A percentile compares a stretch with the other conserved stretches of the same genome.
Evolutionary conservation across 2,329 filamentous ascomycete species (phyloP).

Genomic region (Aspergillus niger): DNA sequence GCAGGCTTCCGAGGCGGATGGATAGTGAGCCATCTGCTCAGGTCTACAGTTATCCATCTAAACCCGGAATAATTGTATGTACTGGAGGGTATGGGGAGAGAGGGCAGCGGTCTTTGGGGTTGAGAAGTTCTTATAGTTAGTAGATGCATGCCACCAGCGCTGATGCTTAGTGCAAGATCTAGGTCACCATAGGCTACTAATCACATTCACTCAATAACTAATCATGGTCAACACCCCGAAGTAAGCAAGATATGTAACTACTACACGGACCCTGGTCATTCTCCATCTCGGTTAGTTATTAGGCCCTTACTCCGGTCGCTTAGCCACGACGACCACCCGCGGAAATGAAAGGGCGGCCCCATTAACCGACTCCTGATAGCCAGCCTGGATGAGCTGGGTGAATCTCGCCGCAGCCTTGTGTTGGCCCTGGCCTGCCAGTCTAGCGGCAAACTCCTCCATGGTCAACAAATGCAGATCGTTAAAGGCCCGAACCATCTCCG

Average conservation of each 20-base stretch:
- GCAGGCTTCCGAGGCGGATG: not conserved
- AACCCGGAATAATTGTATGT: not conserved
- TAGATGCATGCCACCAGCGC: not conserved
- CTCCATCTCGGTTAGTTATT: not conserved
- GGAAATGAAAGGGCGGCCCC: slow-evolving; percentile 23
- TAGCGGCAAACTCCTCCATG: slow-evolving; percentile 23
- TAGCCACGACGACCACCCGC: slow-evolving; percentile 16
- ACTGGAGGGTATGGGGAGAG: not conserved
- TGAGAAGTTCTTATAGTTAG: no score
- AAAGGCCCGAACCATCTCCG: slow-evolving; percentile 17
- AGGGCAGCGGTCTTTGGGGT: no score
- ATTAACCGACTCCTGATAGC: slow-evolving; percentile 15
- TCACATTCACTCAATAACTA: no score
- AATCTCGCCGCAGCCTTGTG: slow-evolving; percentile 16
- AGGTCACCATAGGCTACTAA: no score
- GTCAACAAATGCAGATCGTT: slow-evolving; percentile 24
- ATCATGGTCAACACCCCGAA: not conserved
- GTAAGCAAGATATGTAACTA: not conserved
- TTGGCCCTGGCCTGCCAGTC: slow-evolving; percentile 13
- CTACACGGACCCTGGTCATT: not conserved
- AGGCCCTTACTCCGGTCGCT: not conserved
- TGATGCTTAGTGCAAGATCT: not conserved
- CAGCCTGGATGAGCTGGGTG: slow-evolving; percentile 13
- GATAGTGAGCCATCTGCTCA: not conserved
- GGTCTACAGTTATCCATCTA: not conserved